These are phyloP conservation scores for Pascua guehoae DNA, from an alignment of 1,284 basidiomycete species.

Conservation along the genomic window DNA sequence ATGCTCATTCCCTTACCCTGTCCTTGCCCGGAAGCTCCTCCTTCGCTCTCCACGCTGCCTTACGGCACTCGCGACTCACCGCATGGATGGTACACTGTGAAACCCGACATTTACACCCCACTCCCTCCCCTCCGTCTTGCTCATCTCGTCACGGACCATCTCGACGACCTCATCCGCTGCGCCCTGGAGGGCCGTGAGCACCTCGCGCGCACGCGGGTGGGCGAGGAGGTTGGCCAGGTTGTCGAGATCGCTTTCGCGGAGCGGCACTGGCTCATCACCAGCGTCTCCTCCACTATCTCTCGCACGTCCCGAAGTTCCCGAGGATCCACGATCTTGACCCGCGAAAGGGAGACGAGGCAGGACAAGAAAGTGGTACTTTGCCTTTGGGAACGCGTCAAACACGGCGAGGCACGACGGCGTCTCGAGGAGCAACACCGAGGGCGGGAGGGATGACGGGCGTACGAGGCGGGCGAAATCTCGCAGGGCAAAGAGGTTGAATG, in stretches of 20 bases:
- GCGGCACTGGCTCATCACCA: not conserved
- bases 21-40: not conserved
- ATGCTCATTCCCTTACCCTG: not conserved
- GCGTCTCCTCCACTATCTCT: not conserved
- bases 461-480: slow-evolving; percentile 59
- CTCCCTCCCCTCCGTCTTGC: slow-evolving; percentile 66
- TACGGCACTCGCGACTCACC: slow-evolving; percentile 40
- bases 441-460: slow-evolving; percentile 57
- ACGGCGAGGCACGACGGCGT: slow-evolving; percentile 65
- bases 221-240: slow-evolving; percentile 62
- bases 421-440: slow-evolving; percentile 62
- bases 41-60: not conserved
- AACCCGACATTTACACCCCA: slow-evolving; percentile 83
- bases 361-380: slow-evolving; percentile 76
- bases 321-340: too few relatives aligned
- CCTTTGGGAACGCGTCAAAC: slow-evolving; percentile 80
- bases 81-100: slow-evolving; percentile 68
- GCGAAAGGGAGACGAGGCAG: slow-evolving; percentile 59
- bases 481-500: slow-evolving; percentile 54
- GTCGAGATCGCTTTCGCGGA: slow-evolving; percentile 51
- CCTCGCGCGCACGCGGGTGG: slow-evolving; percentile 48
- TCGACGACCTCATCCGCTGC: slow-evolving; percentile 58
- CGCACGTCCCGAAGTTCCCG: too few relatives aligned
- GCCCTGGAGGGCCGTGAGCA: slow-evolving; percentile 59
- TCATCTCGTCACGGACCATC: slow-evolving; percentile 78